These are phyloP conservation scores for Megacollybia marginata DNA, from an alignment of 768 basidiomycete species.

Conservation along the genomic window DNA sequence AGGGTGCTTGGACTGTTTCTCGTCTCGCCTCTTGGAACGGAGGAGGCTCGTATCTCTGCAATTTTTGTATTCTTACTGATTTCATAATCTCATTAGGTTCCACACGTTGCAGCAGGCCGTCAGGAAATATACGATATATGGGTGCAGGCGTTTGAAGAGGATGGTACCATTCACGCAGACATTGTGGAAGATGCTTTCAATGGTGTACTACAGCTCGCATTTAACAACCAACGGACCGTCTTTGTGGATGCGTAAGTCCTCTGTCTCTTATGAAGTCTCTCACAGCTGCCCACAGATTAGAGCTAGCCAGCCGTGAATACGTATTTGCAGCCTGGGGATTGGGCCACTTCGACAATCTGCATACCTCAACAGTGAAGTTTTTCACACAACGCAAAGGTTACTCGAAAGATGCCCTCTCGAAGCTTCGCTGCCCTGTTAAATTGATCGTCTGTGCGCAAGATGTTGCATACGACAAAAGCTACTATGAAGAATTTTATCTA, in stretches of 20 bases:
- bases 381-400: constrained; percentile 1
- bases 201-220: constrained; percentile 10
- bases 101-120: constrained; percentile 5
- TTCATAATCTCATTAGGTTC: not conserved
- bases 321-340: too few relatives aligned
- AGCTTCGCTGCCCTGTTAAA: constrained; percentile 14
- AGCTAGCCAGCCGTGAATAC: not conserved
- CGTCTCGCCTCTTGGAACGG: constrained; percentile 15
- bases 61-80: not conserved
- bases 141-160: constrained; percentile 2
- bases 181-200: constrained; percentile 6
- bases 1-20: too few relatives aligned
- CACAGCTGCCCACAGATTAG: not conserved
- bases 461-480: constrained; percentile 15
- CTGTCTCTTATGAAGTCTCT: not conserved
- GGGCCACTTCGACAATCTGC: constrained; percentile 1
- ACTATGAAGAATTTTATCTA: constrained; percentile 8
- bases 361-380: constrained; percentile 1
- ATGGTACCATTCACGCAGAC: not conserved
- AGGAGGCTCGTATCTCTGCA: constrained; percentile 14
- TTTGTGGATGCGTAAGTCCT: constrained; percentile 5
- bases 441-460: too few relatives aligned
- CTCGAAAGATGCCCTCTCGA: constrained; percentile 1
- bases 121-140: too few relatives aligned
- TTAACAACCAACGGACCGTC: constrained; percentile 2